These are phyloP conservation scores for Monilinia fructicola DNA, from an alignment of 2,329 filamentous ascomycete genomes.

Conservation along the genomic window DNA sequence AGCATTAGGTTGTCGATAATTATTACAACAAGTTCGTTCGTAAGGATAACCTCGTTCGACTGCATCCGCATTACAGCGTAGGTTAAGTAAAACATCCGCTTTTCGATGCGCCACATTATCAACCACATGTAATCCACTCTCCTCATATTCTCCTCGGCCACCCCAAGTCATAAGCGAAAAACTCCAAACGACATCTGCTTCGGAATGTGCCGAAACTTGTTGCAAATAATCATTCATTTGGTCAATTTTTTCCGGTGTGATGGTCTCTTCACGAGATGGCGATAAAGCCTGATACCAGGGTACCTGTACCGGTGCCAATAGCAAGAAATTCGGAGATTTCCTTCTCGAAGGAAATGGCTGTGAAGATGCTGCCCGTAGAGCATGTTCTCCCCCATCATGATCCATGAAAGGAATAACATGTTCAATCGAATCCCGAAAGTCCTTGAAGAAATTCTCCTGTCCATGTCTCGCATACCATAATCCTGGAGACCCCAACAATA, in stretches of 20 bases:
- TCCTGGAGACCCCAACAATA: constrained; percentile 55
- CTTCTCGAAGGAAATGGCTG: constrained; percentile 31
- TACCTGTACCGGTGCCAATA: constrained; percentile 41
- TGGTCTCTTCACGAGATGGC: constrained; percentile 43
- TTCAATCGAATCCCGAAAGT: constrained; percentile 50
- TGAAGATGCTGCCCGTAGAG: constrained; percentile 25
- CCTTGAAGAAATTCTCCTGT: constrained; percentile 46
- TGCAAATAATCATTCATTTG: constrained; percentile 54
- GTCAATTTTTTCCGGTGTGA: constrained; percentile 50
- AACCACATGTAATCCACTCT: constrained; percentile 51
- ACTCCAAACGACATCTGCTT: constrained; percentile 50
- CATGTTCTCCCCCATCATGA: constrained; percentile 35
- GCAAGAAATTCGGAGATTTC: constrained; percentile 35
- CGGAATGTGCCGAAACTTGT: constrained; percentile 44
- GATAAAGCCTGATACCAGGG: constrained; percentile 37
- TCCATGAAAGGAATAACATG: constrained; percentile 45
- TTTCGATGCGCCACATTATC: constrained; percentile 48
- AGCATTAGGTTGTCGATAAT: constrained; percentile 43
- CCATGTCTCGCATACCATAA: constrained; percentile 56
- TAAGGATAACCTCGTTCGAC: constrained; percentile 45
- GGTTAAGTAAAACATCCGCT: constrained; percentile 51
- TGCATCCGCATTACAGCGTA: constrained; percentile 53
- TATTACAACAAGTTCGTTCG: constrained; percentile 54
- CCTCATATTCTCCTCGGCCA: constrained; percentile 44
- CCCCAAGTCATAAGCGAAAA: constrained; percentile 50